Base-by-base conservation (phyloP, 1,284 basidiomycete species). In the Cutaneotrichosporon dermatis region DNA sequence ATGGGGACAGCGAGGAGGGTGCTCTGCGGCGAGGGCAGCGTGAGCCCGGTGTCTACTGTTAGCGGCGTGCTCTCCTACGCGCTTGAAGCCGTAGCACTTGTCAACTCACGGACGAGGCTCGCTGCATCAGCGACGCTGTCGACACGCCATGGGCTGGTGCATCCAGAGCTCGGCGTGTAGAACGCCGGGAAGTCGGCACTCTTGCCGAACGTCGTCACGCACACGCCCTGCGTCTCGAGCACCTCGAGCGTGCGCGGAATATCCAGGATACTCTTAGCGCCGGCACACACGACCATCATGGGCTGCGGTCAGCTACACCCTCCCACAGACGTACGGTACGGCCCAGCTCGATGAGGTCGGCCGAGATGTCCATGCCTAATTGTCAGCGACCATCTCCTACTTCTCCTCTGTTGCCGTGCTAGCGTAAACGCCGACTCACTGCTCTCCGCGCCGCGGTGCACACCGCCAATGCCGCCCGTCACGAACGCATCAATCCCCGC, bases 181-280 rank as follows among this genome's bases (percentile, higher is more conserved):
- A 99, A 99, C 0, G 93, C 93, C 6, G 2, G 96, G 69, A 99
- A 99, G 65, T 92, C 88, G 16, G 83, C 81, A 1, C 84, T 85
- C 40, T 84, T 76, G 6, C 86, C 85, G 70, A 90, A 95, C 0
- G 91, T 85, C 4, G 93, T 77, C 0, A 97, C 93, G 2, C 92
- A 90, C 4, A 99, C 92, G 6, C 96, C 96, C 52, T 94, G 85
- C 0, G 96, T 97, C 84, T 99, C 96, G 64, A 99, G 84, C 70
- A 94, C 95, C 79, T 99, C 96, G 46, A 99, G 82, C 8, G 96
- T 98, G 68, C 81, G 73, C 57, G 90, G 89, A 63, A 99, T 94
- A 76, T 98, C 95, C 54, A 99, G 79, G 65, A 99, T 98, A 0
- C 90, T 93, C 75, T 99, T 99, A 40, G 92, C 88, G 3, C 96